Percentiles rank a stretch among this genome's conserved stretches.
Conservation (phyloP, 148 eudicot genomes). For the Limonium bicolor region DNA sequence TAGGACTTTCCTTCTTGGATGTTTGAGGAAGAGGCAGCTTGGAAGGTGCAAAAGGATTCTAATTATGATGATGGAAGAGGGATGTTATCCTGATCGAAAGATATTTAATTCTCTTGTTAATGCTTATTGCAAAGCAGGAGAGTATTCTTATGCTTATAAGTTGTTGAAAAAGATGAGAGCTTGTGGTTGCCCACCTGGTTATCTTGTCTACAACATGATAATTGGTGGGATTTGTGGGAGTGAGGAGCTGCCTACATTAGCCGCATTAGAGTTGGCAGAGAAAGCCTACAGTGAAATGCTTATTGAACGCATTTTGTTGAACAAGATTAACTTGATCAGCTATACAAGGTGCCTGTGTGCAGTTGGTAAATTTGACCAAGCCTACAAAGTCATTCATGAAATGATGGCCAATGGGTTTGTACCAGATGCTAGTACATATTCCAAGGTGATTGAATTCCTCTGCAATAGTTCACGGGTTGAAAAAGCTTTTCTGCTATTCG, state of each 20-base stretch:
- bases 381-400: constrained; percentile 46
- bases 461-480: constrained; percentile 60
- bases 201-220: constrained; percentile 71
- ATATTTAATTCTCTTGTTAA: constrained; percentile 70
- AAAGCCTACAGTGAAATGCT: constrained; percentile 62
- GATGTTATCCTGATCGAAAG: constrained; percentile 75
- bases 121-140: constrained; percentile 59
- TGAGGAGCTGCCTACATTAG: constrained; percentile 31
- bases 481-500: constrained; percentile 64
- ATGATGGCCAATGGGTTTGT: constrained; percentile 81
- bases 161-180: constrained; percentile 62
- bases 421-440: constrained; percentile 69
- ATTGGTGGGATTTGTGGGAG: constrained; percentile 85
- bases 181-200: constrained; percentile 63
- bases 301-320: constrained; percentile 42
- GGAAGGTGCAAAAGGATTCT: constrained; percentile 78
- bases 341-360: constrained; percentile 69
- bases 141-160: constrained; percentile 65
- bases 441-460: constrained; percentile 70
- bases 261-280: constrained; percentile 65
- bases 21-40: constrained; percentile 54
- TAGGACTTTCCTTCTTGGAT: constrained; percentile 62
- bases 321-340: constrained; percentile 62
- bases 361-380: constrained; percentile 71
- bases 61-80: constrained; percentile 79